Conservation (phyloP, 306 rosid genomes). For the Medicago lupulina region DNA sequence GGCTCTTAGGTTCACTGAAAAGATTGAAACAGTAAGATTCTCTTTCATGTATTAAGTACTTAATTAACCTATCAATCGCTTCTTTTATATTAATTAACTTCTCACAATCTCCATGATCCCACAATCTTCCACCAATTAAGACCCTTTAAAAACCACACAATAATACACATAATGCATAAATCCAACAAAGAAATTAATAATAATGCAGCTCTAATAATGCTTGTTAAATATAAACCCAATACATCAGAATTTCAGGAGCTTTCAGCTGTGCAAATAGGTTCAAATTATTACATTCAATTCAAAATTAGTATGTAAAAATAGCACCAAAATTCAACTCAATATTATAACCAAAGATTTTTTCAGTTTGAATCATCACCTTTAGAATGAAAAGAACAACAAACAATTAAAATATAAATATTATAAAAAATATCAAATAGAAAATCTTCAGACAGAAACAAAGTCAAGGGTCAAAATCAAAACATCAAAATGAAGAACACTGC, state of each 20-base stretch:
- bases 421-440: slow-evolving; percentile 8
- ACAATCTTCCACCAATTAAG: slow-evolving; percentile 1
- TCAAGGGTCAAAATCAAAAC: slow-evolving; percentile 38
- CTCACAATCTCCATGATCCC: slow-evolving; percentile 22
- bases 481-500: slow-evolving; percentile 36
- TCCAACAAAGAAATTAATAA: slow-evolving; percentile 7
- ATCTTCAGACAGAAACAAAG: slow-evolving; percentile 33
- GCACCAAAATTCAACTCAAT: not conserved
- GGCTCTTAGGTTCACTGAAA: slow-evolving; percentile 26
- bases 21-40: slow-evolving; percentile 35
- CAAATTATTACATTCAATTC: not conserved
- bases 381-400: slow-evolving; percentile 7
- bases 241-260: not conserved
- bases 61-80: slow-evolving; percentile 18
- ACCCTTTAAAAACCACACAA: slow-evolving; percentile 10
- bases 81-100: slow-evolving; percentile 5
- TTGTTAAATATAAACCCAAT: slow-evolving; percentile 4
- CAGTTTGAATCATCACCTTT: slow-evolving; percentile 1
- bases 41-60: not conserved
- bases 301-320: slow-evolving; percentile 31
- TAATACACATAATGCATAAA: slow-evolving; percentile 30
- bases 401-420: not conserved
- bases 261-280: slow-evolving; percentile 3
- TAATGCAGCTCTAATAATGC: slow-evolving; percentile 16
- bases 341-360: slow-evolving; percentile 7